Evolutionary conservation across 1,139 yeast species (phyloP), one percentile per base, ranked within the genome.

Genomic region (Yamadazyma pseudoaaseri): DNA sequence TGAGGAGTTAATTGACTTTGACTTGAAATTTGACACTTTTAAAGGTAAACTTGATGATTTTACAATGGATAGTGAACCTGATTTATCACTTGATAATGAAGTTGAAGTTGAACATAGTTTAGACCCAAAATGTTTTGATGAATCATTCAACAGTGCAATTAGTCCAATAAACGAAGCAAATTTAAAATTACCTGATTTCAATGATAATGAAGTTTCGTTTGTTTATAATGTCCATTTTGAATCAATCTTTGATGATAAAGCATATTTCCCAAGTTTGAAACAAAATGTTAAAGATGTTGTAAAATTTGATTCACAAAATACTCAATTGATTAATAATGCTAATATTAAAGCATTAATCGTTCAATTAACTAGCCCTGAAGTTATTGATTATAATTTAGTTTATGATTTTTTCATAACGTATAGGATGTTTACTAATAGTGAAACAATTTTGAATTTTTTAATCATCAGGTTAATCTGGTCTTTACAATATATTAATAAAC

Each of bases 321-420:
- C 61, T 3, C 67, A 60, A 6, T 39, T 63, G 24, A 52, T 70
- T 20, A 66, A 62, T 54, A 70, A 58, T 45, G 75, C 66, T 35
- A 56, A 72, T 7, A 41, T 70, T 20, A 56, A 68, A 38, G 83
- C 89, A 2, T 65, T 89, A 21, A 62, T 89, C 5, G 81, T 82
- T 3, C 82, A 84, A 43, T 60, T 90, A 35, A 85, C 97, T 1
- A 79, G 92, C 6, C 94, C 95, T 6, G 78, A 77, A 27, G 73
- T 81, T 6, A 76, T 89, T 16, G 94, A 87, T 55, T 90, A 92
- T 54, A 77, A 79, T 42, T 69, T 85, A 31, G 64, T 86, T 34
- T 77, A 92, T 34, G 97, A 90, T 58, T 89, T 92, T 56, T 86
- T 92, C 55, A 70, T 90, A 29, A 81, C 96, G 1, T 90, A 79